These are phyloP conservation scores for Auriculariales sp. DNA, from an alignment of 768 basidiomycete genomes.

Conservation along the genomic window DNA sequence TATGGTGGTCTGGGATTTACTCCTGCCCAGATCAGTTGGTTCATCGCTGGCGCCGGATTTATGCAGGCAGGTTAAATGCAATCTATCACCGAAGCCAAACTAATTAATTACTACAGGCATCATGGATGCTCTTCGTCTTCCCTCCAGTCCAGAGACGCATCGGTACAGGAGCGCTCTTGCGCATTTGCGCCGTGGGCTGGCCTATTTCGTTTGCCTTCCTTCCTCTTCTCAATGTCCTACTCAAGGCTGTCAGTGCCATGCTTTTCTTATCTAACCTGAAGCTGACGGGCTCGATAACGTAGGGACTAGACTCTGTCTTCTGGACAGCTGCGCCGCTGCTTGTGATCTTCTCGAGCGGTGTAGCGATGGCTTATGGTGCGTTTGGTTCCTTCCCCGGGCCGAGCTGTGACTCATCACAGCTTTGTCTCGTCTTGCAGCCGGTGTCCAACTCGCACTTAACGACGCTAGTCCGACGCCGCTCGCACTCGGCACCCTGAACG, in stretches of 20 bases:
- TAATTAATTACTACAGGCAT: too few species aligned
- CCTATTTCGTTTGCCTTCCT: background rate
- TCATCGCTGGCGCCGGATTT: background rate
- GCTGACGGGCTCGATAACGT: background rate
- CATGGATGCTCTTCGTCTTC: slow-evolving; percentile 2
- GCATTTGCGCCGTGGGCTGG: background rate
- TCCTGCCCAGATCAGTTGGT: slow-evolving; percentile 1
- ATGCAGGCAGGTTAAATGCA: too few species aligned
- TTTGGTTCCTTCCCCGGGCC: background rate
- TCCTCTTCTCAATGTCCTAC: background rate
- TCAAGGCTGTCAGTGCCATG: background rate
- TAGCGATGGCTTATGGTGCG: background rate
- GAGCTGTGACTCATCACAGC: background rate
- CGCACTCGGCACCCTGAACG: slow-evolving; percentile 3
- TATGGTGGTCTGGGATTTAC: slow-evolving; percentile 4
- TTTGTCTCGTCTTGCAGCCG: background rate
- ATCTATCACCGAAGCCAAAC: too few species aligned
- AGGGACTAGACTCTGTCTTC: background rate
- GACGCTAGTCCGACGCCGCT: slow-evolving; percentile 3
- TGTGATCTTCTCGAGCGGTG: background rate
- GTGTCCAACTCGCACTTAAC: slow-evolving; percentile 4
- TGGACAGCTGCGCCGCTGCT: background rate
- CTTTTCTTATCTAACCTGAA: background rate
- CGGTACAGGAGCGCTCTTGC: slow-evolving; percentile 1
- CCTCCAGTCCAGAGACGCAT: slow-evolving; percentile 1